Conservation (phyloP, 371 early-diverging fungal genomes). For the Haplosporangium sp. region DNA sequence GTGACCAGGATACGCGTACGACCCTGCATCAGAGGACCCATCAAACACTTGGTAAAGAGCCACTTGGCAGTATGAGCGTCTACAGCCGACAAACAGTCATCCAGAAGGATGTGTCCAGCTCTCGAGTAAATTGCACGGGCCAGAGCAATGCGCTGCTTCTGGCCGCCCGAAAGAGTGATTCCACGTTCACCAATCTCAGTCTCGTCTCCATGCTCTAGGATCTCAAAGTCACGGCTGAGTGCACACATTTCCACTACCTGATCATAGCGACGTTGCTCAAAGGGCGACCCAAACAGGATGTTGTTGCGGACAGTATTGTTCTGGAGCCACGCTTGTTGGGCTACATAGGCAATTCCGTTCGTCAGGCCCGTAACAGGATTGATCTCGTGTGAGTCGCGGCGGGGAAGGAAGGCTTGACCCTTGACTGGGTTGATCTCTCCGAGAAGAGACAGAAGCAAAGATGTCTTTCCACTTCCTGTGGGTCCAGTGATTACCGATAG, state of each 20-base stretch:
- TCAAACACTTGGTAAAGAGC: slow-evolving; percentile 75
- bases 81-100: slow-evolving; percentile 85
- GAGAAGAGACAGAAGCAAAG: slow-evolving; percentile 59
- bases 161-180: slow-evolving; percentile 89
- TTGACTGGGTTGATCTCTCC: slow-evolving; percentile 59
- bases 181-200: slow-evolving; percentile 94
- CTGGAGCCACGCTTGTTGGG: slow-evolving; percentile 87
- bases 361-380: slow-evolving; percentile 53
- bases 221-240: slow-evolving; percentile 83
- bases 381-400: slow-evolving; percentile 40
- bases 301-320: slow-evolving; percentile 85
- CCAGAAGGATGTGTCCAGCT: slow-evolving; percentile 75
- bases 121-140: slow-evolving; percentile 85
- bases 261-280: slow-evolving; percentile 70
- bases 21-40: slow-evolving; percentile 72
- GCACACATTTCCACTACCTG: slow-evolving; percentile 77
- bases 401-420: slow-evolving; percentile 53
- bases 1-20: slow-evolving; percentile 90
- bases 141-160: slow-evolving; percentile 82
- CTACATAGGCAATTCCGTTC: slow-evolving; percentile 77
- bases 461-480: slow-evolving; percentile 65
- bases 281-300: slow-evolving; percentile 83
- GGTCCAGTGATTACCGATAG: slow-evolving; percentile 60
- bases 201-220: slow-evolving; percentile 82
- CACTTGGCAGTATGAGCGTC: slow-evolving; percentile 90